Percentiles rank a stretch among this genome's conserved stretches.
phyloP scores from a whole-genome alignment of 306 rosid species.

The Prunus armeniaca region DNA sequence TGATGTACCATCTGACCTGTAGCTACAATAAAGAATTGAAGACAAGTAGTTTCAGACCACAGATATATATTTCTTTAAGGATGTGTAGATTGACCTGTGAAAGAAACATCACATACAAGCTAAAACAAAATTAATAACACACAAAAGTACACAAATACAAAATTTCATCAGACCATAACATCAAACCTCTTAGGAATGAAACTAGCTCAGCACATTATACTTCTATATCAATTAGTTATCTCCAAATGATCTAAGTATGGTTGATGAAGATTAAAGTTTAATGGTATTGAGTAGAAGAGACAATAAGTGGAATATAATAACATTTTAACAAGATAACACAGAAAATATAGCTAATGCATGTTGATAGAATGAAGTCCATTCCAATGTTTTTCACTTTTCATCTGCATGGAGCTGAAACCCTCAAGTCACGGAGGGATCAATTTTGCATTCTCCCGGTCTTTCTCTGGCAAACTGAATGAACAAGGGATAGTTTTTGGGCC shows the following conservation, averaged over 20 bases:
- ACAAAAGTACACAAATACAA: neutral
- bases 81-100: neutral
- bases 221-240: neutral
- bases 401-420: neutral
- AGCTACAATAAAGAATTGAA: conserved; percentile 38
- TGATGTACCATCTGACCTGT: conserved; percentile 81
- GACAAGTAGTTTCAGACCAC: conserved; percentile 10
- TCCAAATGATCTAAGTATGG: neutral
- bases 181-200: conserved; percentile 7
- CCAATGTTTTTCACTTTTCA: neutral
- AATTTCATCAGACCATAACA: neutral
- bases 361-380: neutral
- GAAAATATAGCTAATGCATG: neutral
- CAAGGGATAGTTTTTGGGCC: neutral
- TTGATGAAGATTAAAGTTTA: neutral
- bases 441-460: neutral
- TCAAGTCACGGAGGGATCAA: neutral
- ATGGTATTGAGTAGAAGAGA: neutral
- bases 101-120: conserved; percentile 1
- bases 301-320: neutral
- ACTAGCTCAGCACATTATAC: conserved; percentile 8
- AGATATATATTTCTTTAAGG: neutral
- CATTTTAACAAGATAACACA: neutral
- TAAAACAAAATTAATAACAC: neutral
- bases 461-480: neutral